These are phyloP conservation scores for Immersiella caudata DNA, from an alignment of 495 filamentous ascomycete genomes.

Conservation along the genomic window DNA sequence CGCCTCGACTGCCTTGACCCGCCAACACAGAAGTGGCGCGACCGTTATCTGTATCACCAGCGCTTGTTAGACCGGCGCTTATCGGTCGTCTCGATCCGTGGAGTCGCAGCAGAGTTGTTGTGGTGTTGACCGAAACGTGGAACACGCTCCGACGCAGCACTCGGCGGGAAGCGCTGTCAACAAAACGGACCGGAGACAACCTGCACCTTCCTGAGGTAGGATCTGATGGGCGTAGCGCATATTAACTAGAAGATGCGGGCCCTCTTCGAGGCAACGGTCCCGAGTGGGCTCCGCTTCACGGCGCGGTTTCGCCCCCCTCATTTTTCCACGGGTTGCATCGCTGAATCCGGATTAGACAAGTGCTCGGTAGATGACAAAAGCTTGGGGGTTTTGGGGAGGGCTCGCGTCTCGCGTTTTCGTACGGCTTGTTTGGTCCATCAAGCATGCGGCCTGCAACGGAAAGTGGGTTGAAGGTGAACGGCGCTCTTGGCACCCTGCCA, in stretches of 20 bases:
- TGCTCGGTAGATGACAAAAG: constrained; percentile 9
- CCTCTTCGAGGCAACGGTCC: neutral
- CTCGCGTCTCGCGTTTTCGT: constrained; percentile 3
- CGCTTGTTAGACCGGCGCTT: neutral
- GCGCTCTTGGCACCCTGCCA: neutral
- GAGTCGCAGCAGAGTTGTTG: neutral
- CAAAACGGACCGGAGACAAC: neutral
- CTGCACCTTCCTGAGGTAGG: neutral
- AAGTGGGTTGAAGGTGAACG: neutral
- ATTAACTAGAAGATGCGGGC: neutral
- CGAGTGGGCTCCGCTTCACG: neutral
- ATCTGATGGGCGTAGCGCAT: neutral
- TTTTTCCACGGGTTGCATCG: neutral
- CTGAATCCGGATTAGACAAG: neutral
- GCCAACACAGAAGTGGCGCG: neutral
- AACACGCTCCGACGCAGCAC: neutral
- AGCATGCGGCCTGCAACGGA: neutral
- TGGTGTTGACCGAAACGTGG: neutral
- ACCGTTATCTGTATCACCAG: neutral
- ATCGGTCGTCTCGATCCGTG: neutral
- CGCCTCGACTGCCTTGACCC: neutral
- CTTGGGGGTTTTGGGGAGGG: neutral
- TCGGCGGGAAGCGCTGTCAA: neutral
- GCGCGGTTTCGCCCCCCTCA: neutral
- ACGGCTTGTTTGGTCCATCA: neutral